phyloP scores from a whole-genome alignment of 2,329 filamentous ascomycete species.

The Aurifilum marmelostoma region DNA sequence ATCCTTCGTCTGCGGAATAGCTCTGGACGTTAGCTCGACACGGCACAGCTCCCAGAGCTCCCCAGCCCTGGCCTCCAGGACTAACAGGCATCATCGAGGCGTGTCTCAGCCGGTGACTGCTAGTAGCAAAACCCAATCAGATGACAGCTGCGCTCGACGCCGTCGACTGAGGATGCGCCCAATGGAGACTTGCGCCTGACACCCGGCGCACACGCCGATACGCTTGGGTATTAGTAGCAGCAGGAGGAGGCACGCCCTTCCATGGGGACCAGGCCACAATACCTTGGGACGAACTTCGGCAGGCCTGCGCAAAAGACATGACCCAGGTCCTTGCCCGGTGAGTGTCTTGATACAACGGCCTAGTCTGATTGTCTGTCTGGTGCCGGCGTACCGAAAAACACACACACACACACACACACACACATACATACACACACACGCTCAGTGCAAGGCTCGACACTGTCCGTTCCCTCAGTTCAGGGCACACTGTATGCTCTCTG shows the following conservation, averaged over 20 bases:
- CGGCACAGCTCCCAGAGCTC: background rate
- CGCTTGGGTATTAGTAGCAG: background rate
- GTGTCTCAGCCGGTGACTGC: background rate
- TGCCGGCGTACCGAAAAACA: too few relatives aligned
- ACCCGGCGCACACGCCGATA: background rate
- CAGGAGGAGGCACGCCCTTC: background rate
- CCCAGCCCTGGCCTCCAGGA: background rate
- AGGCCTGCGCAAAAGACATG: too few relatives aligned
- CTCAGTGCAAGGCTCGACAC: background rate
- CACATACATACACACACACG: too few relatives aligned
- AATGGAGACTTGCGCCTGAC: background rate
- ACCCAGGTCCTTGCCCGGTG: background rate
- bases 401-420: too few relatives aligned
- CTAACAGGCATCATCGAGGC: background rate
- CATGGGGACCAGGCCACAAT: too few relatives aligned
- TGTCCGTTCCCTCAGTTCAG: background rate
- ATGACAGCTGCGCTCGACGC: background rate
- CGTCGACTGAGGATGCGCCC: background rate
- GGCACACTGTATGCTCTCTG: background rate
- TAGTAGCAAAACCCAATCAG: background rate
- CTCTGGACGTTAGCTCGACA: background rate
- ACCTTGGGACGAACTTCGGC: too few relatives aligned
- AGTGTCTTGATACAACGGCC: background rate
- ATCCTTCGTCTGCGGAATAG: background rate
- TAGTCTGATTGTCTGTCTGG: background rate